phyloP scores from a whole-genome alignment of 257 asterid species.

The Solanum bukasovii region DNA sequence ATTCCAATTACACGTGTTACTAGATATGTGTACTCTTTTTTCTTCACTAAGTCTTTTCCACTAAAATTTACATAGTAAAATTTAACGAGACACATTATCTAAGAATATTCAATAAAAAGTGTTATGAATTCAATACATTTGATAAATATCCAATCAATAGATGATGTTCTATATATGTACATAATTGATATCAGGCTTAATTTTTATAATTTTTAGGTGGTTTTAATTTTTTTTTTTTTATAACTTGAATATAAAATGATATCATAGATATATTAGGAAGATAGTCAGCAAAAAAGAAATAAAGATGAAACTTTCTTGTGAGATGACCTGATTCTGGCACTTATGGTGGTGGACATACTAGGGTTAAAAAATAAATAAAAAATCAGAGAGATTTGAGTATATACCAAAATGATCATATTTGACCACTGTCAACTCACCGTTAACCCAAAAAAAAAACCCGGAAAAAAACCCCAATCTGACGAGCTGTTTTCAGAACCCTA shows the following conservation, averaged over 20 bases:
- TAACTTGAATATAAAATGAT: too few species aligned
- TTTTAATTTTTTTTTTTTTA: too few species aligned
- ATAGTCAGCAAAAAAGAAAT: neutral
- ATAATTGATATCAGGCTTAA: neutral
- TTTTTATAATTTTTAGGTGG: neutral
- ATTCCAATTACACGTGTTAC: neutral
- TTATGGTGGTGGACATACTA: too few species aligned
- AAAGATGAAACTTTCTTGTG: too few species aligned
- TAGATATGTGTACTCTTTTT: neutral
- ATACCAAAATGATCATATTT: neutral
- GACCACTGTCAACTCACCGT: neutral
- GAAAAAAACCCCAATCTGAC: neutral
- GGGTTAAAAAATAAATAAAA: too few species aligned
- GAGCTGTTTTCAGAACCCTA: neutral
- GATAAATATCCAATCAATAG: neutral
- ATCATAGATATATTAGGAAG: neutral
- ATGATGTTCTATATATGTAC: neutral
- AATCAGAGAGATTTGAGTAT: neutral
- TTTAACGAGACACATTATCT: neutral
- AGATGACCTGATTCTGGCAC: too few species aligned
- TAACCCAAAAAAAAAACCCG: neutral
- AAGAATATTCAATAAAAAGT: neutral
- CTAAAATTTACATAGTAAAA: neutral
- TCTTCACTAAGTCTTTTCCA: neutral
- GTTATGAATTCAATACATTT: neutral